These are phyloP conservation scores for Tulasnella calospora DNA, from an alignment of 768 basidiomycete genomes.

Conservation along the genomic window DNA sequence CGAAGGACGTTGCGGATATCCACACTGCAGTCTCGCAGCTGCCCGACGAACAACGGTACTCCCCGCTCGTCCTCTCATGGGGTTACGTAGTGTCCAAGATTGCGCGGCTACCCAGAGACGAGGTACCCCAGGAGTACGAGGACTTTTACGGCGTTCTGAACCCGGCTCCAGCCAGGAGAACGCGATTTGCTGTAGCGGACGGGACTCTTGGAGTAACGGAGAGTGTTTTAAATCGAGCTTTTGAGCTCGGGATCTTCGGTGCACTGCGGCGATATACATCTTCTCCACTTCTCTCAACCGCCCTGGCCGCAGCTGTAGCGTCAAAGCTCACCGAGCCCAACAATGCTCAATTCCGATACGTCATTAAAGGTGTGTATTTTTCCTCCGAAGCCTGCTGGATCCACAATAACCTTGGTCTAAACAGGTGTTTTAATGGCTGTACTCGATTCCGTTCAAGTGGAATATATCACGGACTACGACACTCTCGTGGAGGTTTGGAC, in stretches of 20 bases:
- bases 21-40: conserved; percentile 59
- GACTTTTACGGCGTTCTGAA: conserved; percentile 28
- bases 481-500: conserved; percentile 71
- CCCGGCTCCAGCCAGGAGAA: conserved; percentile 23
- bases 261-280: conserved; percentile 9
- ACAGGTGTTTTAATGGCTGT: conserved; percentile 71
- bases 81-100: conserved; percentile 70
- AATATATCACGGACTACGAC: conserved; percentile 71
- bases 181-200: conserved; percentile 8
- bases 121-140: conserved; percentile 29
- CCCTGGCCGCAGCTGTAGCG: conserved; percentile 61
- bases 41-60: conserved; percentile 56
- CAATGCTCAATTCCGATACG: conserved; percentile 70
- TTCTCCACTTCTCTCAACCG: conserved; percentile 65
- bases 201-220: not conserved
- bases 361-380: conserved; percentile 65
- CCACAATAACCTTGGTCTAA: not conserved
- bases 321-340: conserved; percentile 71
- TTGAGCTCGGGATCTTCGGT: conserved; percentile 13
- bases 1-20: conserved; percentile 57
- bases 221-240: conserved; percentile 1
- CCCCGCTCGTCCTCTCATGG: conserved; percentile 76
- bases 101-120: conserved; percentile 41
- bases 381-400: conserved; percentile 18
- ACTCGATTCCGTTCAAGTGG: conserved; percentile 67